Conservation (phyloP, 2,329 filamentous ascomycete species). For the Ascochyta fabae region DNA sequence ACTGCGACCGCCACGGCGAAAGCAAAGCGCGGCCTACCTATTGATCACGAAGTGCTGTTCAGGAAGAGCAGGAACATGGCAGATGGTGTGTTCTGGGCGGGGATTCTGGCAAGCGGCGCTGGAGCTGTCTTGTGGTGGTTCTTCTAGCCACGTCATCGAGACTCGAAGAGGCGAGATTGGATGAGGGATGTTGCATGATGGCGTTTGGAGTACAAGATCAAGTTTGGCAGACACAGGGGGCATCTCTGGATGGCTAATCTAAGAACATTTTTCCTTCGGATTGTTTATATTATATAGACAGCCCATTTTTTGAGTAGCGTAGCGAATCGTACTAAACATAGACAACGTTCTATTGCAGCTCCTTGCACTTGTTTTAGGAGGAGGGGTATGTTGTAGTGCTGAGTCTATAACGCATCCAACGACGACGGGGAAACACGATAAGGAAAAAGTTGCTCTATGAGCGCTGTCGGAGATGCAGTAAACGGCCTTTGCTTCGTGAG, state of each 20-base stretch:
- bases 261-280: neutral
- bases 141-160: slow-evolving; percentile 34
- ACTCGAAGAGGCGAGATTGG: neutral
- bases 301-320: neutral
- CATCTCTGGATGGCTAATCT: neutral
- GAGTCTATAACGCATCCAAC: too few relatives aligned
- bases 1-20: slow-evolving; percentile 48
- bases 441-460: too few relatives aligned
- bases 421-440: too few relatives aligned
- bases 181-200: slow-evolving; percentile 1
- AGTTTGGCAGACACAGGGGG: neutral
- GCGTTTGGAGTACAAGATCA: neutral
- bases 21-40: slow-evolving; percentile 46
- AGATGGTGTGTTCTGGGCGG: slow-evolving; percentile 59
- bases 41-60: slow-evolving; percentile 50
- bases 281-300: neutral
- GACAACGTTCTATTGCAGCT: neutral
- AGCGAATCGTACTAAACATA: neutral
- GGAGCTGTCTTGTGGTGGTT: slow-evolving; percentile 58
- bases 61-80: slow-evolving; percentile 46
- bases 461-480: too few relatives aligned
- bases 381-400: slow-evolving; percentile 10
- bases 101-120: slow-evolving; percentile 55
- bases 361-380: slow-evolving; percentile 13
- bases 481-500: too few relatives aligned